These are phyloP conservation scores for Paecilomyces dactylethromorphus DNA, from an alignment of 2,329 filamentous ascomycete species.

Conservation along the genomic window DNA sequence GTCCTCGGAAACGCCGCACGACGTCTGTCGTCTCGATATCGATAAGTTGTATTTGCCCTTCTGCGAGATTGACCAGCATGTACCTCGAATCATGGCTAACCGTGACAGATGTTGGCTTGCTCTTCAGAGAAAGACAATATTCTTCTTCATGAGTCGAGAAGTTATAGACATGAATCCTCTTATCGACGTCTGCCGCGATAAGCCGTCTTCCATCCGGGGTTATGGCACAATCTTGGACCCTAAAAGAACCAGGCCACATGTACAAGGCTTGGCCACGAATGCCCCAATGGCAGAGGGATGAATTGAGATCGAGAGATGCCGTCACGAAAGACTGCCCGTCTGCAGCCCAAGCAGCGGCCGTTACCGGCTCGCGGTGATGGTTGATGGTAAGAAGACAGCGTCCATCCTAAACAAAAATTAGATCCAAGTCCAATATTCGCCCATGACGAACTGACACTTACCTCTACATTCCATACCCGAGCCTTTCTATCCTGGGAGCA, in stretches of 20 bases:
- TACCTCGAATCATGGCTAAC: conserved; percentile 76
- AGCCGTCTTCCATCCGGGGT: conserved; percentile 74
- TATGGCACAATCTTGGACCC: conserved; percentile 79
- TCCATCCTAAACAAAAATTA: conserved; percentile 49
- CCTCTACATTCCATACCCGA: conserved; percentile 66
- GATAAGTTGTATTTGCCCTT: conserved; percentile 70
- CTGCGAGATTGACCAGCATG: conserved; percentile 74
- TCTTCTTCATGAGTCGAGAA: conserved; percentile 66
- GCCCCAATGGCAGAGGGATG: conserved; percentile 66
- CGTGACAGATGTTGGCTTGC: conserved; percentile 68
- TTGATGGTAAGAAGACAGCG: conserved; percentile 57
- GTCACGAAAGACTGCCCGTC: conserved; percentile 74
- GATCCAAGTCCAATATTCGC: not conserved
- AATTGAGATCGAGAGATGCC: conserved; percentile 63
- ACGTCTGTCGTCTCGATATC: conserved; percentile 66
- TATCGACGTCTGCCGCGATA: conserved; percentile 66
- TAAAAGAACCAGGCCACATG: conserved; percentile 63
- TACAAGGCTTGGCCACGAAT: conserved; percentile 55
- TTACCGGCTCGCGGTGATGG: conserved; percentile 76
- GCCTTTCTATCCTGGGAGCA: conserved; percentile 71
- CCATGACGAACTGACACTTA: conserved; percentile 35
- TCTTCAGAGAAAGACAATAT: conserved; percentile 64
- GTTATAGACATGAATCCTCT: conserved; percentile 75
- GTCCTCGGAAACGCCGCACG: conserved; percentile 69
- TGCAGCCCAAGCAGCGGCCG: conserved; percentile 80